Conservation (phyloP, 352 stramenopile species). For the Phytophthora colocasiae region DNA sequence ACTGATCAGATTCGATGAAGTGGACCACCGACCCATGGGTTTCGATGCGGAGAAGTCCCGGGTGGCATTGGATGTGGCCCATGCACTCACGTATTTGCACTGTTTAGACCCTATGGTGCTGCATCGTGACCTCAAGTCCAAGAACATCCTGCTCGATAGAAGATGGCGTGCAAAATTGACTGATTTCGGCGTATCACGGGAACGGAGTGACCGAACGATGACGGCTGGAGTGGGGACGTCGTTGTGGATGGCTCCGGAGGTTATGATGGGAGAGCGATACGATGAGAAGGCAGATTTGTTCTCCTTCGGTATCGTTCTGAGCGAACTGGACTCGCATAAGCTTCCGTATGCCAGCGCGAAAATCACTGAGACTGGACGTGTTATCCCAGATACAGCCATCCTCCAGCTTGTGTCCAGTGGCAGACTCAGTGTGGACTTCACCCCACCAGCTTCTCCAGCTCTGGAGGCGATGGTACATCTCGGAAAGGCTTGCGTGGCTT, state of each 20-base stretch:
- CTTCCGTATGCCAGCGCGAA: constrained; percentile 44
- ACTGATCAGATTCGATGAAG: constrained; percentile 38
- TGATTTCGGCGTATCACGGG: constrained; percentile 64
- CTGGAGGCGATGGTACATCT: constrained; percentile 42
- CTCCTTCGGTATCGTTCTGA: constrained; percentile 42
- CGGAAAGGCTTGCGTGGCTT: constrained; percentile 49
- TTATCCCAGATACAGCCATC: constrained; percentile 38
- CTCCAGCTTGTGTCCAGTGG: constrained; percentile 43
- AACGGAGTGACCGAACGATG: constrained; percentile 50
- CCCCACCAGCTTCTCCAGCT: constrained; percentile 32
- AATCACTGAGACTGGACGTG: constrained; percentile 33
- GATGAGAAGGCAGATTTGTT: constrained; percentile 44
- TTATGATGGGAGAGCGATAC: constrained; percentile 46
- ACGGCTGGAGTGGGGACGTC: constrained; percentile 56
- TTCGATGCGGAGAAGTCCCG: constrained; percentile 58
- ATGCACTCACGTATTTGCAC: constrained; percentile 72
- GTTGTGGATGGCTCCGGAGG: constrained; percentile 61
- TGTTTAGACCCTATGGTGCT: constrained; percentile 51
- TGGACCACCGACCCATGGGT: constrained; percentile 25
- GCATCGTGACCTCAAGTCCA: constrained; percentile 55
- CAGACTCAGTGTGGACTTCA: constrained; percentile 36
- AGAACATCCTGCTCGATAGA: constrained; percentile 54
- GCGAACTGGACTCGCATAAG: constrained; percentile 41
- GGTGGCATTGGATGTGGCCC: constrained; percentile 62
- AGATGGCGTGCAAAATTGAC: constrained; percentile 59